Evolutionary conservation across 2,329 filamentous ascomycete species (phyloP).

Genomic region (Pseudocercospora pini-densiflorae): DNA sequence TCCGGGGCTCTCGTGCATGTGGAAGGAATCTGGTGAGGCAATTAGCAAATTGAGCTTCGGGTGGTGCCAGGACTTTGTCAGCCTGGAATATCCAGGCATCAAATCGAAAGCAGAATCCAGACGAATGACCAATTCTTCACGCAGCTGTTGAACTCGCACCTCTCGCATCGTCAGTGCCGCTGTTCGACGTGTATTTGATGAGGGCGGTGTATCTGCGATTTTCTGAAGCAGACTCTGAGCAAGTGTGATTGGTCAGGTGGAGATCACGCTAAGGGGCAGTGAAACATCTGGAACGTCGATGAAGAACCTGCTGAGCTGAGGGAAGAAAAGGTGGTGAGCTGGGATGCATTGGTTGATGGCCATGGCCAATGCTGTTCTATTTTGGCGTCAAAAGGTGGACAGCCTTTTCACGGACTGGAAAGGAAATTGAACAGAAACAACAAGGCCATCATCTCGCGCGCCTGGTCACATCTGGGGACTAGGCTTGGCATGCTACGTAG

Average conservation of each 20-base stretch:
- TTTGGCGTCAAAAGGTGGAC: neutral
- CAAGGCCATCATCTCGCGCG: neutral
- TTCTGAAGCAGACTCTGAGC: neutral
- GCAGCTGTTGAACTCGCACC: too few species aligned
- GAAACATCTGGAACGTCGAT: neutral
- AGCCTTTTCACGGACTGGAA: neutral
- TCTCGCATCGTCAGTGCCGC: neutral
- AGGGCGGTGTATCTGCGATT: neutral
- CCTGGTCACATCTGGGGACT: neutral
- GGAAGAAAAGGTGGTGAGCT: neutral
- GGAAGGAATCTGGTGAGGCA: neutral
- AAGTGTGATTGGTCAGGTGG: neutral
- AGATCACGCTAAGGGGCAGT: neutral
- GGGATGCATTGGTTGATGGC: neutral
- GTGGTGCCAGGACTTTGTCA: neutral
- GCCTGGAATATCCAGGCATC: too few species aligned
- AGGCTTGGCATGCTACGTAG: neutral
- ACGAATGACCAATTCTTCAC: too few species aligned
- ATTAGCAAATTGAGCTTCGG: neutral
- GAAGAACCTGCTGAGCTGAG: neutral
- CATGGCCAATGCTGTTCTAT: neutral
- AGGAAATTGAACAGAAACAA: neutral
- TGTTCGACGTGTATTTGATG: neutral
- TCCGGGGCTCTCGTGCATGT: neutral
- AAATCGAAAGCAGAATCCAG: too few species aligned